Percentiles rank a stretch among this genome's conserved stretches.
phyloP scores from a whole-genome alignment of 164 flowering plant genomes.

The Berberis vulgaris region DNA sequence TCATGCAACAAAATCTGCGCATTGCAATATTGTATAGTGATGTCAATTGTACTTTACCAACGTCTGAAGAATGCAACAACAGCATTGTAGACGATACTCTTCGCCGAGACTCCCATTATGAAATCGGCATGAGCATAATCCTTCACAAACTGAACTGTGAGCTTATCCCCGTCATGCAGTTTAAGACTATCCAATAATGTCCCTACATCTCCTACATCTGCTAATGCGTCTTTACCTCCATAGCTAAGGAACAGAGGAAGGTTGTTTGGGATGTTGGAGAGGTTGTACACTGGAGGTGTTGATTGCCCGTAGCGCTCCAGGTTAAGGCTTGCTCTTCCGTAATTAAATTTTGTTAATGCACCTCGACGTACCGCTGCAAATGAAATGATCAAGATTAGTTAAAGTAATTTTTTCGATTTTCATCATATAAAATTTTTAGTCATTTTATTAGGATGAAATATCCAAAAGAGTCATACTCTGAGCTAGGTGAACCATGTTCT shows the following conservation, averaged over 20 bases:
- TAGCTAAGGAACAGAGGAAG: constrained; percentile 67
- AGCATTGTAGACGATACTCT: constrained; percentile 41
- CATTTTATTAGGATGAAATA: background rate
- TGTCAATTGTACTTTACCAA: background rate
- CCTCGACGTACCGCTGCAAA: constrained; percentile 50
- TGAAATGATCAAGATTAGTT: background rate
- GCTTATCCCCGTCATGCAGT: constrained; percentile 52
- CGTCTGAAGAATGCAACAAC: constrained; percentile 46
- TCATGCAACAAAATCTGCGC: no score
- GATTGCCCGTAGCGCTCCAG: constrained; percentile 38
- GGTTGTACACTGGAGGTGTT: constrained; percentile 47
- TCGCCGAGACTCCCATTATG: constrained; percentile 57
- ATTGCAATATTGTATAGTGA: no score
- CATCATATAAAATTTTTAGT: background rate
- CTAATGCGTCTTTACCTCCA: constrained; percentile 57
- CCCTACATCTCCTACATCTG: constrained; percentile 44
- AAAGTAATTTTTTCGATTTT: background rate
- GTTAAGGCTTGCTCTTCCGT: constrained; percentile 27
- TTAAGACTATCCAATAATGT: constrained; percentile 42
- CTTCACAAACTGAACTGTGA: constrained; percentile 40
- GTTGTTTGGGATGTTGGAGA: constrained; percentile 52
- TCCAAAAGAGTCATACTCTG: constrained; percentile 46
- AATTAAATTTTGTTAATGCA: constrained; percentile 41
- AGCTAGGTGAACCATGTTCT: constrained; percentile 72
- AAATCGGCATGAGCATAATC: constrained; percentile 63